These are phyloP conservation scores for Fusarium avenaceum DNA, from an alignment of 2,329 filamentous ascomycete genomes.

Conservation along the genomic window DNA sequence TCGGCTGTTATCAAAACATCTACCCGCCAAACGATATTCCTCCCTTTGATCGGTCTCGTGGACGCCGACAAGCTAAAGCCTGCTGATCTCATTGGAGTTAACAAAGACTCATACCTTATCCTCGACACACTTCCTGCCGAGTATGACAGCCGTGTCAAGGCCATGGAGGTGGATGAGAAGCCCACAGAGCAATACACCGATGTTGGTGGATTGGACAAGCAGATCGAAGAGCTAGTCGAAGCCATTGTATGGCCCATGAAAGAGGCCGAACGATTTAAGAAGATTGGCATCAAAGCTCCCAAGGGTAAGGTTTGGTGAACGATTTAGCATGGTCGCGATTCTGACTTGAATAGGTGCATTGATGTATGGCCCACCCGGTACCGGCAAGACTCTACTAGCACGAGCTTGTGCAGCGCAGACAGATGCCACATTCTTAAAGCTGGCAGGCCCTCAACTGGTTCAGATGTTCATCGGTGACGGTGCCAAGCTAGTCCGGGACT, in stretches of 20 bases:
- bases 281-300: slow-evolving; percentile 99
- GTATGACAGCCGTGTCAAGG: slow-evolving; percentile 98
- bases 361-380: slow-evolving; percentile 96
- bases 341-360: slow-evolving; percentile 91
- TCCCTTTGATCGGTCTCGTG: slow-evolving; percentile 95
- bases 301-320: slow-evolving; percentile 76
- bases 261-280: slow-evolving; percentile 98
- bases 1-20: slow-evolving; percentile 99
- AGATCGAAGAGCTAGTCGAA: slow-evolving; percentile 98
- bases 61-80: slow-evolving; percentile 96
- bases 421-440: slow-evolving; percentile 98
- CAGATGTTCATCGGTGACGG: slow-evolving; percentile 99
- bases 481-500: slow-evolving; percentile 96
- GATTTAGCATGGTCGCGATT: slow-evolving; percentile 74
- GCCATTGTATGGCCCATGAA: slow-evolving; percentile 99
- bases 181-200: slow-evolving; percentile 99
- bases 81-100: slow-evolving; percentile 95
- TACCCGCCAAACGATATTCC: slow-evolving; percentile 97
- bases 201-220: slow-evolving; percentile 97
- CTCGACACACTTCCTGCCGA: slow-evolving; percentile 96
- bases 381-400: slow-evolving; percentile 91
- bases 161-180: slow-evolving; percentile 99
- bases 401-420: slow-evolving; percentile 98
- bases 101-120: slow-evolving; percentile 98
- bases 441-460: slow-evolving; percentile 95